These are phyloP conservation scores for Tetrahymena thermophila DNA, from an alignment of 73 alveolate genomes.

Conservation along the genomic window DNA sequence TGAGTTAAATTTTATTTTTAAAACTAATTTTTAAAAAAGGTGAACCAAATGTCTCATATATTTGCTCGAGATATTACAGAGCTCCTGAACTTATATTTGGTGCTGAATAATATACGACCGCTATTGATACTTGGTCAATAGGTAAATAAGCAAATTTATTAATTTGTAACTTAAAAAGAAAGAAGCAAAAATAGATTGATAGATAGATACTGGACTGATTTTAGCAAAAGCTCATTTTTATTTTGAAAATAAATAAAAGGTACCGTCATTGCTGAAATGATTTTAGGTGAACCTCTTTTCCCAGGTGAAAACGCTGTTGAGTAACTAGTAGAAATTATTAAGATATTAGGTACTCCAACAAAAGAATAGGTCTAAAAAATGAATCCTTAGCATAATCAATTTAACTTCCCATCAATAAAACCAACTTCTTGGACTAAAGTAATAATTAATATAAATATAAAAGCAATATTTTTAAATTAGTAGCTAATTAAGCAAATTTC, in stretches of 20 bases:
- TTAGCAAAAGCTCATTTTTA: no score
- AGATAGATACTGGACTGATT: neutral
- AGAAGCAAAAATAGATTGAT: no score
- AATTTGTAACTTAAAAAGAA: neutral
- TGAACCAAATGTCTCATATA: slow-evolving; percentile 79
- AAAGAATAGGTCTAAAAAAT: slow-evolving; percentile 67
- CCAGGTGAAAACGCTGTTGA: slow-evolving; percentile 75
- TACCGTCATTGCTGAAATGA: slow-evolving; percentile 86
- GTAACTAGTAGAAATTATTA: slow-evolving; percentile 66
- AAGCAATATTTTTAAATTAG: neutral
- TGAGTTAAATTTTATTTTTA: slow-evolving; percentile 2
- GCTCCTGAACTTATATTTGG: slow-evolving; percentile 81
- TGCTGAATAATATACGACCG: slow-evolving; percentile 61
- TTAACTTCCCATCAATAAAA: slow-evolving; percentile 30
- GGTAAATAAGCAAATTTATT: neutral
- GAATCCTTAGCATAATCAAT: slow-evolving; percentile 81
- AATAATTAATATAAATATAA: neutral
- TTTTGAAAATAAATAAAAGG: slow-evolving; percentile 24
- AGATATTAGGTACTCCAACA: slow-evolving; percentile 82
- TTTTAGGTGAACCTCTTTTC: slow-evolving; percentile 67
- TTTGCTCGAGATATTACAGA: slow-evolving; percentile 63
- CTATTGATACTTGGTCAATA: slow-evolving; percentile 85
- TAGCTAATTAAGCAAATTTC: neutral
- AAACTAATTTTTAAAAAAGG: slow-evolving; percentile 48
- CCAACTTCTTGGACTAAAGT: slow-evolving; percentile 56